Evolutionary conservation across 257 asterid genomes (phyloP), one percentile per base, ranked within the genome.

Genomic region (Linaria vulgaris): DNA sequence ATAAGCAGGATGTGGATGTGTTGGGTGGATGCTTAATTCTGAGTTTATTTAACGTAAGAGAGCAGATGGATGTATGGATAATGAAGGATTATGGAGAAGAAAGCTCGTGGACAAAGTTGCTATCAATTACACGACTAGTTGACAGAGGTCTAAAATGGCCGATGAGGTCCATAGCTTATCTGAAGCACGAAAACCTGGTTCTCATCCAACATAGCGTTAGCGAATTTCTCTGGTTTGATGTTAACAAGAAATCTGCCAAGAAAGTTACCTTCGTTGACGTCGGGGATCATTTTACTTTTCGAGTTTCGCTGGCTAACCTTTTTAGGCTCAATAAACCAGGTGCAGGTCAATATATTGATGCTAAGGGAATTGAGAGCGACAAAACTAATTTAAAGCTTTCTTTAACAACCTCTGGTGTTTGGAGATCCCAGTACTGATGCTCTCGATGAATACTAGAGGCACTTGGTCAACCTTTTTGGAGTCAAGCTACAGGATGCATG

Each of bases 141-240:
- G 19, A 12, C 0, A 14, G 37, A 20, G 4, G 45, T 16, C n/a
- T 43, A 12, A 0, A 13, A 5, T 11, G 14, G 8, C 0, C 0
- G 0, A 44, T 30, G 14, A 46, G 41, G 69, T 59, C 61, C 16
- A 20, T 65, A 25, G 68, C 68, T 39, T 71, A 56, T 69, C 12
- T 27, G 39, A 45, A 69, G 69, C 9, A n/a, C 38, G 23, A 69
- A 16, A 37, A 30, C 19, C 52, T 9, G 10, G 43, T 69, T 30
- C 50, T 69, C 34, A 16, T 69, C 27, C 69, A 53, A 17, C 19
- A 45, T 24, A 7, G 3, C 0, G 4, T 2, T 1, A 19, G 16
- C 1, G n/a, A 10, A 0, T 44, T 61, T 30, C 4, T 69, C 8
- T 21, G 21, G 69, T 44, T 43, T 37, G 58, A 61, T 53, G 24